These are phyloP conservation scores for Cyberlindnera americana DNA, from an alignment of 805 yeast species.

Conservation along the genomic window DNA sequence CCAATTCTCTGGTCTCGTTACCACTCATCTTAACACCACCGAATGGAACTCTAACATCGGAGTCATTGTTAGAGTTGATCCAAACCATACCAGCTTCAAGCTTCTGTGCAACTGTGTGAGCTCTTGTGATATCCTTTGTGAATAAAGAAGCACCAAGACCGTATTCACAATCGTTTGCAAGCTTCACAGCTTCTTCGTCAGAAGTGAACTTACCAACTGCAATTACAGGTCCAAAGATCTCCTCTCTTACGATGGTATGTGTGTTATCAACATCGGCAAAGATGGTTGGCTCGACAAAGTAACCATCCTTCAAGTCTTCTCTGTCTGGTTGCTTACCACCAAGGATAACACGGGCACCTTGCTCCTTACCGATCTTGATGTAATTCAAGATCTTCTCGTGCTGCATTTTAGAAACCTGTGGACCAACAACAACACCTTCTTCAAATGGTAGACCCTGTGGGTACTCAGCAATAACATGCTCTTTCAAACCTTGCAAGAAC, in stretches of 20 bases:
- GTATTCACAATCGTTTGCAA: slow-evolving; percentile 42
- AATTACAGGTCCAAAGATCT: slow-evolving; percentile 52
- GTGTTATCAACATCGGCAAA: slow-evolving; percentile 40
- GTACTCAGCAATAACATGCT: slow-evolving; percentile 33
- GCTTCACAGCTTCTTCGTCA: slow-evolving; percentile 39
- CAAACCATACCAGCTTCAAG: slow-evolving; percentile 50
- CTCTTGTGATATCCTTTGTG: slow-evolving; percentile 36
- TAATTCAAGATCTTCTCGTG: slow-evolving; percentile 44
- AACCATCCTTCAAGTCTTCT: slow-evolving; percentile 30
- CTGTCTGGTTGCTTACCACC: slow-evolving; percentile 40
- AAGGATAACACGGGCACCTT: slow-evolving; percentile 48
- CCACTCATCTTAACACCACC: slow-evolving; percentile 71
- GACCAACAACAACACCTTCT: slow-evolving; percentile 44
- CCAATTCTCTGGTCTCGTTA: slow-evolving; percentile 59
- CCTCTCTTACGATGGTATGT: slow-evolving; percentile 43
- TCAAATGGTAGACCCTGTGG: slow-evolving; percentile 45
- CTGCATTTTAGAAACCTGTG: slow-evolving; percentile 51
- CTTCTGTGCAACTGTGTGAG: slow-evolving; percentile 38
- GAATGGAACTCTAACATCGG: slow-evolving; percentile 56
- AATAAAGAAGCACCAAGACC: slow-evolving; percentile 48
- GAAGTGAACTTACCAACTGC: slow-evolving; percentile 41
- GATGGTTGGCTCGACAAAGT: slow-evolving; percentile 45
- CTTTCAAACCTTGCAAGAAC: slow-evolving; percentile 39
- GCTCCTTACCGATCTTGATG: slow-evolving; percentile 44
- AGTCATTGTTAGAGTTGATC: slow-evolving; percentile 57